Evolutionary conservation across 768 basidiomycete species (phyloP).

Genomic region (Pulveroboletus sp.): DNA sequence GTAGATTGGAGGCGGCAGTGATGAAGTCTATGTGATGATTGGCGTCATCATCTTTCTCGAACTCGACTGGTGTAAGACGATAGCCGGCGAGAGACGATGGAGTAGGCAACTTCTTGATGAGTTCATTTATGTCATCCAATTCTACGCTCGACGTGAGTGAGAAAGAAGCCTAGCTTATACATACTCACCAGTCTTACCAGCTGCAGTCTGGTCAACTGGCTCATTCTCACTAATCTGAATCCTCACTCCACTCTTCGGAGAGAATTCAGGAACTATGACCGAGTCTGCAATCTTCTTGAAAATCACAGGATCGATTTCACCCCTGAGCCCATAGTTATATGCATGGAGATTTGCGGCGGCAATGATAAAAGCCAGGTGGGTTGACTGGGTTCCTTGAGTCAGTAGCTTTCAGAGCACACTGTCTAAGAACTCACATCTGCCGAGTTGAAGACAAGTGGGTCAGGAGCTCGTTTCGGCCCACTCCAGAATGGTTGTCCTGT

Average conservation of each 20-base stretch:
- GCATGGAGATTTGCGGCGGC: constrained; percentile 95
- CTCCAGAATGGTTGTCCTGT: constrained; percentile 99
- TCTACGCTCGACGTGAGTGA: constrained; percentile 30
- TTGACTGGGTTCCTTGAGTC: constrained; percentile 45
- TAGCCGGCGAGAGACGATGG: constrained; percentile 96
- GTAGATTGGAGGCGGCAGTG: constrained; percentile 93
- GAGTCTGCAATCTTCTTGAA: constrained; percentile 84
- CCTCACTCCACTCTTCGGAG: constrained; percentile 87
- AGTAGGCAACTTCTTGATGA: constrained; percentile 70
- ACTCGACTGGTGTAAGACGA: constrained; percentile 90
- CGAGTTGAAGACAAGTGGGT: constrained; percentile 80
- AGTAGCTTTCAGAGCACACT: constrained; percentile 3
- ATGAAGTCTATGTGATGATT: constrained; percentile 99
- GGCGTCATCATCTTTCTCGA: constrained; percentile 98
- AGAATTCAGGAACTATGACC: constrained; percentile 86
- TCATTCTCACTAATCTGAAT: constrained; percentile 93
- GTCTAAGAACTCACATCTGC: constrained; percentile 60
- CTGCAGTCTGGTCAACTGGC: constrained; percentile 58
- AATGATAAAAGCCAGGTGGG: constrained; percentile 84
- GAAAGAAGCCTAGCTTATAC: background rate
- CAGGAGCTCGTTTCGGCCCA: constrained; percentile 95
- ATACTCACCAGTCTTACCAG: constrained; percentile 18
- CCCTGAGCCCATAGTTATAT: constrained; percentile 95
- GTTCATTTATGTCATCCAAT: constrained; percentile 47
- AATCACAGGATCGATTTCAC: constrained; percentile 69